A percentile compares a stretch with the other conserved stretches of the same genome.
Conservation (phyloP, 2,329 filamentous ascomycete genomes). For the Fusarium bactridioides region DNA sequence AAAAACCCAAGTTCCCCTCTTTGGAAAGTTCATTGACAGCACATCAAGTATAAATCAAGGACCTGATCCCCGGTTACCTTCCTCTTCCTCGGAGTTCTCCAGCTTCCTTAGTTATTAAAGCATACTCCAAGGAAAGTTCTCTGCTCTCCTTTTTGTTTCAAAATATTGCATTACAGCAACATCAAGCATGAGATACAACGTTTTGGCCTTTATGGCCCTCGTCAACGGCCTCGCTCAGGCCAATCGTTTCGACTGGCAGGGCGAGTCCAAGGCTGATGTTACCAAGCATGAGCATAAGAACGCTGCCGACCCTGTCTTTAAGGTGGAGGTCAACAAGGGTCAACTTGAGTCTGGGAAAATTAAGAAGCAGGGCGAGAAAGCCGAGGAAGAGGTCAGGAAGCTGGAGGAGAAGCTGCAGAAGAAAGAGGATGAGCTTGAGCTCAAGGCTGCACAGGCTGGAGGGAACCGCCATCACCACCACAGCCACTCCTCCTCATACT, state of each 20-base stretch:
- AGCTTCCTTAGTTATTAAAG: slow-evolving; percentile 8
- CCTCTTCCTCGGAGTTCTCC: neutral
- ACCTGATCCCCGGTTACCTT: neutral
- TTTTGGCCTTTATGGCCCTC: slow-evolving; percentile 37
- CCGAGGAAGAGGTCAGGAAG: neutral
- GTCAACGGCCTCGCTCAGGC: slow-evolving; percentile 36
- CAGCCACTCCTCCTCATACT: neutral
- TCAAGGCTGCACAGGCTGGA: neutral
- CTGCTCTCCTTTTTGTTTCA: slow-evolving; percentile 4
- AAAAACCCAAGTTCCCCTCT: neutral
- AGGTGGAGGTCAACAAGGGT: neutral
- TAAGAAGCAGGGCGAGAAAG: neutral
- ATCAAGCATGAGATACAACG: slow-evolving; percentile 35
- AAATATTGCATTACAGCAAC: neutral
- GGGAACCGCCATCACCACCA: neutral
- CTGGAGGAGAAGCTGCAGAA: neutral
- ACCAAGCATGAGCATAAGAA: neutral
- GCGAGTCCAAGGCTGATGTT: slow-evolving; percentile 2
- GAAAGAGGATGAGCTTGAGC: neutral
- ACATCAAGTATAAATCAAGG: slow-evolving; percentile 26
- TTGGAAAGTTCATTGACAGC: neutral
- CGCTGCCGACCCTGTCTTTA: neutral
- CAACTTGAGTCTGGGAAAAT: neutral
- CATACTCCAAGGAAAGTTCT: slow-evolving; percentile 7
- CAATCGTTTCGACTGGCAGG: slow-evolving; percentile 8